Percentiles rank a stretch among this genome's conserved stretches.
Conservation (phyloP, 345 rosid species). For the Linum trigynum region DNA sequence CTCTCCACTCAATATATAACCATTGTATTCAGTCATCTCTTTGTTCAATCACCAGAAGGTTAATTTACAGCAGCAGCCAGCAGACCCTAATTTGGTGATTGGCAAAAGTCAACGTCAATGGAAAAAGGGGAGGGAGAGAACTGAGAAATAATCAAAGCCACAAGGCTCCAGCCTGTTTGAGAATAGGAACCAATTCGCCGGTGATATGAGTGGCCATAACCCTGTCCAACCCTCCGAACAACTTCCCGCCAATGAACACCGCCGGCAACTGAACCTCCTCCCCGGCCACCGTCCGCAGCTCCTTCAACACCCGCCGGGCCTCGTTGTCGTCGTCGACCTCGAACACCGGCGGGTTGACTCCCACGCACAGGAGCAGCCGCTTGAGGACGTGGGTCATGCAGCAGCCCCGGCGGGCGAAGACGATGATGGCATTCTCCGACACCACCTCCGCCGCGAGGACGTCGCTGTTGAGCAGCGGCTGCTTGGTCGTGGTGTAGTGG, state of each 20-base stretch:
- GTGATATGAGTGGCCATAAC: slow-evolving; percentile 91
- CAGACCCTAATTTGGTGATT: no score
- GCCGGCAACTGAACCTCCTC: slow-evolving; percentile 52
- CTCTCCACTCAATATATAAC: no score
- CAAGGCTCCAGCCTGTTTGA: slow-evolving; percentile 88
- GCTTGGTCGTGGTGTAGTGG: slow-evolving; percentile 10
- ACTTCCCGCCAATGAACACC: slow-evolving; percentile 75
- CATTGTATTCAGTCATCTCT: no score
- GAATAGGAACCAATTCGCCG: slow-evolving; percentile 67
- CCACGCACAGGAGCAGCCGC: slow-evolving; percentile 59
- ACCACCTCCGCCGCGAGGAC: slow-evolving; percentile 19
- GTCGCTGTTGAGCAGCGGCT: not conserved
- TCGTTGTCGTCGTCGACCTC: slow-evolving; percentile 67
- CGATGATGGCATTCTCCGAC: slow-evolving; percentile 69
- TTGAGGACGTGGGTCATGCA: slow-evolving; percentile 91
- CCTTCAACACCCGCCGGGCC: slow-evolving; percentile 22
- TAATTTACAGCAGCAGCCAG: no score
- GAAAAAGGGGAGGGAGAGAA: no score
- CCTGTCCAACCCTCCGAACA: slow-evolving; percentile 85
- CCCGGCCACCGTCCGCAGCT: slow-evolving; percentile 24
- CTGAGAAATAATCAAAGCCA: slow-evolving; percentile 51
- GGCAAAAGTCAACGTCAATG: no score
- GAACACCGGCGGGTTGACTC: slow-evolving; percentile 66
- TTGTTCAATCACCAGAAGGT: no score
- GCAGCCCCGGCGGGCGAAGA: slow-evolving; percentile 64